These are phyloP conservation scores for Ascosphaera pollenicola DNA, from an alignment of 2,329 filamentous ascomycete genomes.

Conservation along the genomic window DNA sequence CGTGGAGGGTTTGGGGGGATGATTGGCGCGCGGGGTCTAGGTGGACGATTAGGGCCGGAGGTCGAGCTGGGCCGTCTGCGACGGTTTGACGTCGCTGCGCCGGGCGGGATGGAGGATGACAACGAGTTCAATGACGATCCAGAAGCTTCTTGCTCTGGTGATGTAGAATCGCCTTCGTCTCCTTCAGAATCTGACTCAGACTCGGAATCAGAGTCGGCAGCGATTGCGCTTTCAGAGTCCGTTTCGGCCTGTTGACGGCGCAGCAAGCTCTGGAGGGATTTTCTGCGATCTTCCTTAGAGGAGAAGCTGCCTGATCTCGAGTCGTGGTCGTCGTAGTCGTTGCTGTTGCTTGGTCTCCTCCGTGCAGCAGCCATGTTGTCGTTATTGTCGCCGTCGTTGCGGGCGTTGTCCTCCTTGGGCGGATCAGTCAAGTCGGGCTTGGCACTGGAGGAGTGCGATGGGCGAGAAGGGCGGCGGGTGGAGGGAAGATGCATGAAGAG, in stretches of 20 bases:
- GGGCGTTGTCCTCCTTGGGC: slow-evolving; percentile 1
- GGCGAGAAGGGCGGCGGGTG: not conserved
- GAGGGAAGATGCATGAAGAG: not conserved
- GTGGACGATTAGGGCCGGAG: not conserved
- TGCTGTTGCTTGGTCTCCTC: not conserved
- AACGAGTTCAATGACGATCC: not conserved
- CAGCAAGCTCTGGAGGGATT: not conserved
- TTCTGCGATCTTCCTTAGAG: not conserved
- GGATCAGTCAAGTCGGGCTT: slow-evolving; percentile 2
- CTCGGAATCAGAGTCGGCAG: not conserved
- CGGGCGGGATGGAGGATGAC: not conserved
- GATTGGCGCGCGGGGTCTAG: slow-evolving; percentile 6
- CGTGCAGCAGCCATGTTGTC: no score
- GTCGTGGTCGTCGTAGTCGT: not conserved
- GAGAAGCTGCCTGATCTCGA: not conserved
- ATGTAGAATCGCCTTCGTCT: not conserved
- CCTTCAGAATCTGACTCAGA: not conserved
- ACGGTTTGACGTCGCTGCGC: slow-evolving; percentile 3
- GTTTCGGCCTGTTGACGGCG: not conserved
- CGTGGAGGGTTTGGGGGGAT: slow-evolving; percentile 8
- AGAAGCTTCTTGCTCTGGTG: not conserved
- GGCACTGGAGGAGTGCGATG: slow-evolving; percentile 1
- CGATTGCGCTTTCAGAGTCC: not conserved
- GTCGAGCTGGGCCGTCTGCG: slow-evolving; percentile 10
- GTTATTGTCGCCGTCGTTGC: slow-evolving; percentile 1